These are phyloP conservation scores for Pichia californica DNA, from an alignment of 805 yeast genomes.

Conservation along the genomic window DNA sequence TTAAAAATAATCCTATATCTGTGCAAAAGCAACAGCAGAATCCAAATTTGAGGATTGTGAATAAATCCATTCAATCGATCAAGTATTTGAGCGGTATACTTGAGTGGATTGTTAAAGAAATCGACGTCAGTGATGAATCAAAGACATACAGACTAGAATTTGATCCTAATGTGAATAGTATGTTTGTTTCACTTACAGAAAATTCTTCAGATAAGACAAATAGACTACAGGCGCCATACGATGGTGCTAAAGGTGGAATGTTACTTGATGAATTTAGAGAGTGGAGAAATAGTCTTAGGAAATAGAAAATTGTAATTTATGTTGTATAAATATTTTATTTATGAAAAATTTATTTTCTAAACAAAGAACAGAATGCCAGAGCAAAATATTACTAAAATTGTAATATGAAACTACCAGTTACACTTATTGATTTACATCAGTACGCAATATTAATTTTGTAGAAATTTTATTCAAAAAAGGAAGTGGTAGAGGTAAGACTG, in stretches of 20 bases:
- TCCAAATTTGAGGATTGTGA: slow-evolving; percentile 33
- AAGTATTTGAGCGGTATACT: slow-evolving; percentile 82
- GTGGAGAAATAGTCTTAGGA: slow-evolving; percentile 40
- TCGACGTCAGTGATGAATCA: slow-evolving; percentile 46
- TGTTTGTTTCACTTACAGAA: slow-evolving; percentile 43
- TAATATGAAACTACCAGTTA: too few species aligned
- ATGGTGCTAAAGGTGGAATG: slow-evolving; percentile 29
- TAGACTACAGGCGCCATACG: slow-evolving; percentile 31
- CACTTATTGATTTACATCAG: too few species aligned
- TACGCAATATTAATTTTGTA: too few species aligned
- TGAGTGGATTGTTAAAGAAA: slow-evolving; percentile 61
- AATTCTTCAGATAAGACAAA: slow-evolving; percentile 30
- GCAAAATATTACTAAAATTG: too few species aligned
- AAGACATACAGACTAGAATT: slow-evolving; percentile 51
- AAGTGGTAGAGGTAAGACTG: too few species aligned
- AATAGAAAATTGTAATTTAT: background rate
- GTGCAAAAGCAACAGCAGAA: slow-evolving; percentile 25
- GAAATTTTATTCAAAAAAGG: too few species aligned
- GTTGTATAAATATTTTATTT: too few species aligned
- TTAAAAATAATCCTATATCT: slow-evolving; percentile 45
- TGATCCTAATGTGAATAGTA: slow-evolving; percentile 42
- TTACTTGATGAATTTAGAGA: slow-evolving; percentile 43
- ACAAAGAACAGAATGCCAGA: too few species aligned
- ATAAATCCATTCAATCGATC: slow-evolving; percentile 71
- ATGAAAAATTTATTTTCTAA: too few species aligned